Evolutionary conservation across 345 rosid genomes (phyloP).

Genomic region (Rhodomyrtus tomentosa): DNA sequence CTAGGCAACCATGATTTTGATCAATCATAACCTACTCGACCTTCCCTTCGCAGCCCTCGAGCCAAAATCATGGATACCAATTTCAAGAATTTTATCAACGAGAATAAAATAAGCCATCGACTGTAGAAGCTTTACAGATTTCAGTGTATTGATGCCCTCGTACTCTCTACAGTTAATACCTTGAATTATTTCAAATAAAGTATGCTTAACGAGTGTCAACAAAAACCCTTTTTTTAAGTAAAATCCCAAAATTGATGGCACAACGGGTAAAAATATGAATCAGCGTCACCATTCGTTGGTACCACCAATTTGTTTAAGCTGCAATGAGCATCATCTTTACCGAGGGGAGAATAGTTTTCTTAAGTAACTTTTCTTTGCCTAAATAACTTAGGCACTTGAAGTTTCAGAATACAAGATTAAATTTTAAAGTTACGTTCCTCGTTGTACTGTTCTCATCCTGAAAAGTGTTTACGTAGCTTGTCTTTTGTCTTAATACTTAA

Average conservation of each 20-base stretch:
- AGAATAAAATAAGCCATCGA: no score
- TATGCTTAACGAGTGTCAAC: neutral
- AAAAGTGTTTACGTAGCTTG: neutral
- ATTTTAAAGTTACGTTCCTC: neutral
- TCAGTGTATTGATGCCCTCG: fast-evolving
- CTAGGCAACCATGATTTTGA: neutral
- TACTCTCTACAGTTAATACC: neutral
- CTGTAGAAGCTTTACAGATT: neutral
- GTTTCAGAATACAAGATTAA: neutral
- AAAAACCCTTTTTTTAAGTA: neutral
- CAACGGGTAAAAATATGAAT: neutral
- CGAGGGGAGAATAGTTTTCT: neutral
- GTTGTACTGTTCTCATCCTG: neutral
- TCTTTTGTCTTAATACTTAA: neutral
- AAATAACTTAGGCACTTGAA: neutral
- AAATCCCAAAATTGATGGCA: neutral
- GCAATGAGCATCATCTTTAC: neutral
- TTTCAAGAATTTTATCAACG: no score
- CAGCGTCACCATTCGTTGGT: neutral
- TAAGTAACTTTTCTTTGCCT: neutral
- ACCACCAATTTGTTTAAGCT: neutral
- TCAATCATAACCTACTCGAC: neutral
- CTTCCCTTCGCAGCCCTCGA: neutral
- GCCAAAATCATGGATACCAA: neutral
- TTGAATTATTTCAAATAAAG: neutral